Conservation (phyloP, 768 basidiomycete genomes). For the Leccinum rimulosum region DNA sequence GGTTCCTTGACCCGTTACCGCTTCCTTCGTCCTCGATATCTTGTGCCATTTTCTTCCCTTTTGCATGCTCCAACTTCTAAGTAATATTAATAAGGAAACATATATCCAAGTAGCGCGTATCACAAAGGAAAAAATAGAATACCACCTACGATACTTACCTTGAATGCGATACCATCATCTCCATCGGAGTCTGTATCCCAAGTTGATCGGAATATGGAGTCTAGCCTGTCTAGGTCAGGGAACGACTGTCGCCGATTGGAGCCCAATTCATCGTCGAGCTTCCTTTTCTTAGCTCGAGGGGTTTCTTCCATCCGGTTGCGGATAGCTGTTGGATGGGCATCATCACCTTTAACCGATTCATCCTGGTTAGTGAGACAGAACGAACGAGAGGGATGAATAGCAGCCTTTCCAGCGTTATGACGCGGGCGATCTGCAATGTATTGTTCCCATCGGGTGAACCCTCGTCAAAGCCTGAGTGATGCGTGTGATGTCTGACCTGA, state of each 20-base stretch:
- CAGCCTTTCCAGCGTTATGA: constrained; percentile 75
- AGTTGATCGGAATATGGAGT: not conserved
- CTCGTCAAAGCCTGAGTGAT: constrained; percentile 75
- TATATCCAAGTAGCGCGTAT: not conserved
- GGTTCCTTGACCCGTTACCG: not conserved
- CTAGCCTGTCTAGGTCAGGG: not conserved
- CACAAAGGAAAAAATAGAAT: not conserved
- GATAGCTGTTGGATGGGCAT: not conserved
- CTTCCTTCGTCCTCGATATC: not conserved
- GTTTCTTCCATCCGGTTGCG: not conserved
- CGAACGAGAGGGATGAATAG: not conserved
- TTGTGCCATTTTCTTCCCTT: not conserved
- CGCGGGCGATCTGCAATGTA: constrained; percentile 77
- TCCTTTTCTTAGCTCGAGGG: not conserved
- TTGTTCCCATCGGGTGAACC: constrained; percentile 94
- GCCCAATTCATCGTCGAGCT: not conserved
- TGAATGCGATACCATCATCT: not conserved
- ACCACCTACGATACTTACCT: not conserved
- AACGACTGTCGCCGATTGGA: not conserved
- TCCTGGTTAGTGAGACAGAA: not conserved
- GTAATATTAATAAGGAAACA: not conserved
- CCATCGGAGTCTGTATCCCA: not conserved
- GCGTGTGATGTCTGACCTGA: constrained; percentile 8
- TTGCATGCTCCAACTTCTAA: not conserved
- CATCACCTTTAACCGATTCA: not conserved